Evolutionary conservation across 2,329 filamentous ascomycete species (phyloP), one percentile per base, ranked within the genome.

Genomic region (Hypomyces rosellus): DNA sequence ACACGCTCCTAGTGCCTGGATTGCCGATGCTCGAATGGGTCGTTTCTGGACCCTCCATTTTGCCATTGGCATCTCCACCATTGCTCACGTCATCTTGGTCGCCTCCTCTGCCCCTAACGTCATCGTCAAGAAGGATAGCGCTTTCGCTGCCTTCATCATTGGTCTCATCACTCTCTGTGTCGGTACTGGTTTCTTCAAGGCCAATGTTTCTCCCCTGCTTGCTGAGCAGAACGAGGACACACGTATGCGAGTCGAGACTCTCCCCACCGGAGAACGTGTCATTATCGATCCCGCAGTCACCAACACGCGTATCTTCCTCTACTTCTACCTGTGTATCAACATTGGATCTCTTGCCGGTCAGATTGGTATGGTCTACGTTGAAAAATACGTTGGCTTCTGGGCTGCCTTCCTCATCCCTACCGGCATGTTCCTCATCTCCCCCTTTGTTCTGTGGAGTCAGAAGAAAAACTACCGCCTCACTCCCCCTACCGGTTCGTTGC

Each of bases 141-240:
- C 84, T 0, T 78, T 88, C 42, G 84, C 73, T 1, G 82, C 79
- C 46, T 86, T 89, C 59, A 76, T 89, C 61, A 79, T 89, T 62
- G 85, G 85, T n/a, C 69, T 76, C 33, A 60, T 77, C 34, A 61
- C 63, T 20, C 71, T 78, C 37, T 74, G 74, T 57, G 66, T 88
- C 30, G 87, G 87, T 40, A 88, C 86, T 1, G 87, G 87, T 54
- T 85, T 88, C 61, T 89, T 91, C 78, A 92, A 91, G 73, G 80
- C 84, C 55, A 91, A 91, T 62, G 86, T 91, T 40, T 82, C 84
- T 0, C 83, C 85, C 0, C 70, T 88, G 15, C 79, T 89, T 50
- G 84, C 84, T 16, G 85, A 89, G 60, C 85, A 89, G 66, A 84
- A 85, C 64, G 74, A 73, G 34, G 77, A 81, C 51, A 75, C 72